These are phyloP conservation scores for Podaxis pistillaris DNA, from an alignment of 768 basidiomycete species.

Conservation along the genomic window DNA sequence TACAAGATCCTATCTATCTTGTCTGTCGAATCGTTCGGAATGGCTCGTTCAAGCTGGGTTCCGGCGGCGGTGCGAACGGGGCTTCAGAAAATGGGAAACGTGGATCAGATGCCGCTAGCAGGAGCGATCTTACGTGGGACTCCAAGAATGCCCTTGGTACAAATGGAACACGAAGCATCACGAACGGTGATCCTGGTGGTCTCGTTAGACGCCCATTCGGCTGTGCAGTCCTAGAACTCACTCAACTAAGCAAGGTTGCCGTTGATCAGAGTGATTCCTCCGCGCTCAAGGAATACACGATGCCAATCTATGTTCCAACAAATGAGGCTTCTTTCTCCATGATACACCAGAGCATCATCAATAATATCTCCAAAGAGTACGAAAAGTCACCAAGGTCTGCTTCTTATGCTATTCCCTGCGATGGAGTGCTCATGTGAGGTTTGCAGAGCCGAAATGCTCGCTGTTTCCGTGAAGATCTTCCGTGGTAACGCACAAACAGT, in stretches of 20 bases:
- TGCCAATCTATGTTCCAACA: conserved; percentile 84
- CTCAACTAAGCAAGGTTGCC: conserved; percentile 67
- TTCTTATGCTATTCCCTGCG: neutral
- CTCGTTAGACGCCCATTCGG: conserved; percentile 86
- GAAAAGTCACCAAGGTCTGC: conserved; percentile 79
- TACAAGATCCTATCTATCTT: conserved; percentile 82
- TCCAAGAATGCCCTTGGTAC: conserved; percentile 23
- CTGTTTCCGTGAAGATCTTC: conserved; percentile 83
- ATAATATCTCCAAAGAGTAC: conserved; percentile 71
- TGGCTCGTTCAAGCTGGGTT: conserved; percentile 78
- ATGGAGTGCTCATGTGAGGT: conserved; percentile 10
- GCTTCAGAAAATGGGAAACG: conserved; percentile 47
- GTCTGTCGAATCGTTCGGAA: conserved; percentile 91
- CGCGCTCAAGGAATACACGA: conserved; percentile 69
- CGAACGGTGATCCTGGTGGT: conserved; percentile 29
- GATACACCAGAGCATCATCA: conserved; percentile 94
- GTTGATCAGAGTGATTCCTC: conserved; percentile 64
- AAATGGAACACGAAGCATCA: conserved; percentile 7
- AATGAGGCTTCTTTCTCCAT: conserved; percentile 88
- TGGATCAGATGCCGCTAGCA: conserved; percentile 51
- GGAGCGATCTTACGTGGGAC: conserved; percentile 29
- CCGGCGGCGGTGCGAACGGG: conserved; percentile 36
- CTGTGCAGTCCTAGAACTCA: conserved; percentile 89
- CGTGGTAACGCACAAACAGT: conserved; percentile 77
- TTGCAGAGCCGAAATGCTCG: conserved; percentile 79